Conservation (phyloP, 2,329 filamentous ascomycete species). For the Alternaria incomplexa region DNA sequence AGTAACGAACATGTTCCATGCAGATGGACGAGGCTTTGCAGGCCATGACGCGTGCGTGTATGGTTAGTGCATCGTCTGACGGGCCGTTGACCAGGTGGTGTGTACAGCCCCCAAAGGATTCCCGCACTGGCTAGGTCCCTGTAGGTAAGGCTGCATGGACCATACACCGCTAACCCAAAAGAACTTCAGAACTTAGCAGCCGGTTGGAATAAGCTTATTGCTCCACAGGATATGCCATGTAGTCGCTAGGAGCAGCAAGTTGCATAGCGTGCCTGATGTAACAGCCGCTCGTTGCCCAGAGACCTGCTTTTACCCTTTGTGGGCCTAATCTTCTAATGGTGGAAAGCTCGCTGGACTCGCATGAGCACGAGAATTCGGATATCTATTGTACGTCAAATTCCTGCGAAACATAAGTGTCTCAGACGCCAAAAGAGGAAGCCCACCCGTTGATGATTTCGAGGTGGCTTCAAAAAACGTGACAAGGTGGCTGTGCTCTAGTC, state of each 20-base stretch:
- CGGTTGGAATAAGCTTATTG: slow-evolving; percentile 36
- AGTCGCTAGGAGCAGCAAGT: not conserved
- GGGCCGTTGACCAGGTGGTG: slow-evolving; percentile 18
- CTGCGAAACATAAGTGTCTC: not conserved
- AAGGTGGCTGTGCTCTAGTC: not conserved
- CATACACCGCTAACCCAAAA: slow-evolving; percentile 32
- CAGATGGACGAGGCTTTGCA: slow-evolving; percentile 34
- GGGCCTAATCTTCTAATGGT: not conserved
- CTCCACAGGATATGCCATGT: slow-evolving; percentile 19
- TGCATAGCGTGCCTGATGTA: not conserved
- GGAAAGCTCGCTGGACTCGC: not conserved
- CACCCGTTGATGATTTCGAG: not conserved
- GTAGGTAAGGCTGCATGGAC: slow-evolving; percentile 36
- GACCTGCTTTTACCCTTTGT: not conserved
- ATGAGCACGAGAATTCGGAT: not conserved
- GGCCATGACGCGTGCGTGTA: slow-evolving; percentile 20
- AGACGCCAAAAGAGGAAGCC: not conserved
- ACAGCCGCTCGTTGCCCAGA: not conserved
- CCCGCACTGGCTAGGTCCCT: slow-evolving; percentile 21
- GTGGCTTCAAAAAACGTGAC: not conserved
- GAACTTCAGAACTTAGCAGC: slow-evolving; percentile 20
- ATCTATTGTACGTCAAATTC: not conserved
- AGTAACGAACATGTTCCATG: slow-evolving; percentile 26
- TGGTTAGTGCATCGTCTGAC: slow-evolving; percentile 22
- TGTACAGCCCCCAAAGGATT: slow-evolving; percentile 24